Evolutionary conservation across 768 basidiomycete genomes (phyloP).

Genomic region (Tephrocybe rancida): DNA sequence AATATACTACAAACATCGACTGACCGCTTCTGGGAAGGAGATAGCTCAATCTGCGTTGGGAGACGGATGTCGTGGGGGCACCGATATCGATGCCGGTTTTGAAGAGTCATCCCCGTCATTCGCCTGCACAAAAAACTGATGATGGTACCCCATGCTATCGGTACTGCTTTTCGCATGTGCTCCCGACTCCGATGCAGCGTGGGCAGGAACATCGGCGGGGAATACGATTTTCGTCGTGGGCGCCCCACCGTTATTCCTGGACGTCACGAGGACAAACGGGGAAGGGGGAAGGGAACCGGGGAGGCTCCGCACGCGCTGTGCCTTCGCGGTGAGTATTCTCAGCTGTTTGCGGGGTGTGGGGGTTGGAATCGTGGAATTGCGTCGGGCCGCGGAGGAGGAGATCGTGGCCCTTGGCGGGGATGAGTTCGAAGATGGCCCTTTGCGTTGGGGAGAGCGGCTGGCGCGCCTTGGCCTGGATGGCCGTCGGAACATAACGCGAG

Average conservation of each 20-base stretch:
- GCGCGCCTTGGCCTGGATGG: neutral
- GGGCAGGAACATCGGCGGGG: constrained; percentile 4
- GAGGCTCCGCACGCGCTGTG: constrained; percentile 1
- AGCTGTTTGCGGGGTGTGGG: constrained; percentile 5
- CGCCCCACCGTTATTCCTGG: neutral
- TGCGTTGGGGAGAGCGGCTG: neutral
- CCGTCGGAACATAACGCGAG: constrained; percentile 12
- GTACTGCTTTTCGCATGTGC: neutral
- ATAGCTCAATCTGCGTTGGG: too few relatives aligned
- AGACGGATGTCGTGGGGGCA: neutral
- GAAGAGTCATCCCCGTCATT: neutral
- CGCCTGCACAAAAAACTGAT: constrained; percentile 21
- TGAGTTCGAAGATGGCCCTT: neutral
- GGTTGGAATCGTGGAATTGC: neutral
- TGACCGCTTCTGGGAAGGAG: neutral
- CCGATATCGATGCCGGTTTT: neutral
- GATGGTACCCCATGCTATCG: constrained; percentile 24
- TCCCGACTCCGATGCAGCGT: neutral
- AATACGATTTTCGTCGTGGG: constrained; percentile 6
- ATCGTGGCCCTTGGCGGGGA: constrained; percentile 1
- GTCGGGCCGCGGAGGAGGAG: neutral
- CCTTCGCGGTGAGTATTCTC: neutral
- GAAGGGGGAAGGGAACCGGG: constrained; percentile 12
- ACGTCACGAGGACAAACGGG: constrained; percentile 11
- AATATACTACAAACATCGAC: too few relatives aligned